Base-by-base conservation (phyloP, 108 stramenopile species). In the Epithemia pelagica region DNA sequence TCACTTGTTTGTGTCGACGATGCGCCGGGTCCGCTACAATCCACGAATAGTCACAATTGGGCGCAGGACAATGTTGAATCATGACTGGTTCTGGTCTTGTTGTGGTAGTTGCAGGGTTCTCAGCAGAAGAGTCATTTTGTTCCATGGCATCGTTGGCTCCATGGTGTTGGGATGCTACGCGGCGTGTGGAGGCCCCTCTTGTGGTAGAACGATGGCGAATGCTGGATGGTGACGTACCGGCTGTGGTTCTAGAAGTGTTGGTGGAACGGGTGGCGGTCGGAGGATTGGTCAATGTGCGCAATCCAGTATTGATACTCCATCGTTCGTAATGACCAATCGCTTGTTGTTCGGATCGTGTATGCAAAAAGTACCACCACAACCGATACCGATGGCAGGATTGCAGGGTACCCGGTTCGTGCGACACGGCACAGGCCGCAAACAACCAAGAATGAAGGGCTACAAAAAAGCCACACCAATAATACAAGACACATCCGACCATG, bases 1-100 rank as follows among this genome's bases (percentile, higher is more conserved):
- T 54, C n/a, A 18, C 54, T 26, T 27, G 29, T 30, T 72, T 72
- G 24, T 59, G 20, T 27, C 58, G 25, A 23, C 65, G 57, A 64
- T 57, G 56, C 18, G 2, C 58, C 1, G 59, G 59, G 24, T 33
- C 55, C n/a, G 53, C 56, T 1, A 54, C 65, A 32, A 66, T 32
- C 71, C 71, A 72, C 20, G 32, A 30, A 51, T 64, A 67, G 2
- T 66, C 71, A 67, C 71, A 72, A 27, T 66, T 52, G 18, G 71
- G 64, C 8, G 62, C 63, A 2, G 71, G 71, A 26, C 71, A 72
- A 30, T 67, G 56, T 22, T 65, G 23, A 29, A 62, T 52, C 32
- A 56, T 26, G 18, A 46, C 37, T 5, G 37, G 37, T 46, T 10
- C 37, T 15, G 37, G 37, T 46, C 10, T 5, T 15, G 37, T 10